Conservation (phyloP, 345 rosid genomes). For the Punica granatum region DNA sequence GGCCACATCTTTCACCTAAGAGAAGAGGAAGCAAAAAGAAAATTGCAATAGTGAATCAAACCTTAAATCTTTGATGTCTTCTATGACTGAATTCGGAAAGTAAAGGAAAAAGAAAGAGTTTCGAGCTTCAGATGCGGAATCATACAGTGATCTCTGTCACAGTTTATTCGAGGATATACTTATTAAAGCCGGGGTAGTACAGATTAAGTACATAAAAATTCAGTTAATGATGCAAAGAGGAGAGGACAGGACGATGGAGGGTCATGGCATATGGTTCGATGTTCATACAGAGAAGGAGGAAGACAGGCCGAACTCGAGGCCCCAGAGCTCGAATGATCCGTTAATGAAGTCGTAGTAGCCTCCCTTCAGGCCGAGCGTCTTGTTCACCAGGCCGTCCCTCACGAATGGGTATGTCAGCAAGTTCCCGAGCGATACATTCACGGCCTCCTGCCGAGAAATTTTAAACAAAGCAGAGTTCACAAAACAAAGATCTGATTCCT, state of each 20-base stretch:
- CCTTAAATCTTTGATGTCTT: conserved; percentile 2
- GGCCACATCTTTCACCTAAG: conserved; percentile 98
- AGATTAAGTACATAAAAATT: conserved; percentile 1
- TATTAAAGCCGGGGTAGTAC: background rate
- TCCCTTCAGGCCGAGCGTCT: conserved; percentile 75
- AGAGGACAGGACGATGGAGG: background rate
- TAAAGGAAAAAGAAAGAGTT: conserved; percentile 1
- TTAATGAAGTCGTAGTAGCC: conserved; percentile 83
- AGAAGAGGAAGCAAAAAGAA: conserved; percentile 18
- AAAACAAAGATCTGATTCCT: no score
- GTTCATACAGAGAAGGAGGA: conserved; percentile 78
- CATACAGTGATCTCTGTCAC: background rate
- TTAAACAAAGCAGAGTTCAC: background rate
- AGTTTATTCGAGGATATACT: background rate
- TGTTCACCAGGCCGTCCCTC: conserved; percentile 76
- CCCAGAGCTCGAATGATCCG: conserved; percentile 94
- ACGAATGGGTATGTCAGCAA: conserved; percentile 89
- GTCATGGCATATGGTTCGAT: conserved; percentile 13
- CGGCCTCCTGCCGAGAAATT: conserved; percentile 75
- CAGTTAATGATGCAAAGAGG: background rate
- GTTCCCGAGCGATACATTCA: conserved; percentile 87
- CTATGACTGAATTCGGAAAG: background rate
- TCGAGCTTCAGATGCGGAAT: background rate
- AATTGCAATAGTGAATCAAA: conserved; percentile 32
- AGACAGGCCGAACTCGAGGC: conserved; percentile 67